These are phyloP conservation scores for Brassica incana DNA, from an alignment of 345 rosid species.

Conservation along the genomic window DNA sequence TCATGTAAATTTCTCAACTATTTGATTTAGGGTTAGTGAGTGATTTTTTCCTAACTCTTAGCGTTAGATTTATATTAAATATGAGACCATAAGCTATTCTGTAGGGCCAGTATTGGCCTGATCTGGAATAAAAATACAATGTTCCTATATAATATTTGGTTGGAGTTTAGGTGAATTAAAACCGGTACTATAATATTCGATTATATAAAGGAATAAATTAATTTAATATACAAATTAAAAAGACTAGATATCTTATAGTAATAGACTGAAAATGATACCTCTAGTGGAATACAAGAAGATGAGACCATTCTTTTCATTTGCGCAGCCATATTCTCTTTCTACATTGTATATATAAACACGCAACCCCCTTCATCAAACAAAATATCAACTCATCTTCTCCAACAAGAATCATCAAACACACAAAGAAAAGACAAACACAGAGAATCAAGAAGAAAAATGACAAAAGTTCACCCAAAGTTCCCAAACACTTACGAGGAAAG, in stretches of 20 bases:
- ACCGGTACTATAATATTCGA: conserved; percentile 24
- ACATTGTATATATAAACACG: conserved; percentile 31
- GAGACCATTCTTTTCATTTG: conserved; percentile 36
- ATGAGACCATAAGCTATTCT: conserved; percentile 13
- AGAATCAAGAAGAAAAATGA: conserved; percentile 46
- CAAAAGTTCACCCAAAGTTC: conserved; percentile 68
- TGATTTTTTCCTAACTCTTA: not conserved
- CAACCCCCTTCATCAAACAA: not conserved
- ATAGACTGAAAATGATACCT: conserved; percentile 27
- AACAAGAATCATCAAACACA: conserved; percentile 20
- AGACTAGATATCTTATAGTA: conserved; percentile 40
- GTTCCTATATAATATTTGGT: conserved; percentile 11
- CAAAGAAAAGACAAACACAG: too few species aligned
- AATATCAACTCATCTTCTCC: conserved; percentile 29
- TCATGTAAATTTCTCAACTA: not conserved
- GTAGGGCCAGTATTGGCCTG: conserved; percentile 23
- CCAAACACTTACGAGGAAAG: conserved; percentile 21
- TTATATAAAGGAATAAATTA: conserved; percentile 24
- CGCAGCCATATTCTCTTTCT: conserved; percentile 28
- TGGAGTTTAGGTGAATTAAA: conserved; percentile 34
- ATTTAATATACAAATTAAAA: not conserved
- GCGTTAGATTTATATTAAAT: conserved; percentile 1
- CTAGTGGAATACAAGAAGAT: conserved; percentile 41
- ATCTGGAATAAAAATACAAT: not conserved
- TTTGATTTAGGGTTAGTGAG: not conserved